phyloP scores from a whole-genome alignment of 176 grass and related monocot genomes.

The Chrysopogon serrulatus region DNA sequence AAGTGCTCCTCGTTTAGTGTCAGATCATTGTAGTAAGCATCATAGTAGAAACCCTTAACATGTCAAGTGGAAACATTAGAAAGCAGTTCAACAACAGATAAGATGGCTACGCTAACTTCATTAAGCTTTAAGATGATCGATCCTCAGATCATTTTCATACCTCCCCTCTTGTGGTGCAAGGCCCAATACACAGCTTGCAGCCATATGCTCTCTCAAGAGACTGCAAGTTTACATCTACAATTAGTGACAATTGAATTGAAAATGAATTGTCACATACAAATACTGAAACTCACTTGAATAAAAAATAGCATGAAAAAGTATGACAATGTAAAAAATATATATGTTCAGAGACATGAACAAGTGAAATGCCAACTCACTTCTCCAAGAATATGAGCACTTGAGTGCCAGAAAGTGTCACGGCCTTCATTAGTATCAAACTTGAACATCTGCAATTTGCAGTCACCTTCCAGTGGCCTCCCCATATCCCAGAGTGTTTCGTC shows the following conservation, averaged over 20 bases:
- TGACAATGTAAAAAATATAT: not conserved
- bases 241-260: not conserved
- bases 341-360: not conserved
- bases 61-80: constrained; percentile 22
- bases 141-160: constrained; percentile 34
- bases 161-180: constrained; percentile 98
- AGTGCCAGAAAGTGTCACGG: constrained; percentile 96
- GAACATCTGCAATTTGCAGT: constrained; percentile 79
- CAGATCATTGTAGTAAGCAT: constrained; percentile 79
- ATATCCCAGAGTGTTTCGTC: constrained; percentile 89
- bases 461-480: constrained; percentile 77
- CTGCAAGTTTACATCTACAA: constrained; percentile 30
- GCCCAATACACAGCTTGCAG: constrained; percentile 97
- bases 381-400: constrained; percentile 97
- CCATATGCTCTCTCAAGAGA: constrained; percentile 89
- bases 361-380: constrained; percentile 40
- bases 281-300: not conserved
- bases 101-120: not conserved
- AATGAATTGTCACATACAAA: not conserved
- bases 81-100: not conserved
- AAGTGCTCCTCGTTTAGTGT: constrained; percentile 92
- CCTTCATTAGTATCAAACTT: constrained; percentile 92
- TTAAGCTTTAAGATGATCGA: not conserved
- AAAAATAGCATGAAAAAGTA: not conserved
- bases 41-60: constrained; percentile 95